A percentile compares a stretch with the other conserved stretches of the same genome.
Evolutionary conservation across 495 filamentous ascomycete genomes (phyloP).

Genomic region (Trichoderma orchidacearum): DNA sequence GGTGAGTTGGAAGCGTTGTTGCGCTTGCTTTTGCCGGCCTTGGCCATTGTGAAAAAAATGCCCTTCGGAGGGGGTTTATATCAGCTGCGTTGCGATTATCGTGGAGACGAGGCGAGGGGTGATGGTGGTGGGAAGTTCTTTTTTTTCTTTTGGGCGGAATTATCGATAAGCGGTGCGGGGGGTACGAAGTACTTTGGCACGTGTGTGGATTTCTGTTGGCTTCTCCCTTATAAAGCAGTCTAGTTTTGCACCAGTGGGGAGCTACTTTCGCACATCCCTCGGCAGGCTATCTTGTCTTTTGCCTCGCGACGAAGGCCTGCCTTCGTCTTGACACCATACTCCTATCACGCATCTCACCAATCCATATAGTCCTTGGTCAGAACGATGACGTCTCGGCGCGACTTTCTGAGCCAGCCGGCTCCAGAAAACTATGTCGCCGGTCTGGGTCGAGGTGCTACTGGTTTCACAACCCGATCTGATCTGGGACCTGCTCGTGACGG

Average conservation of each 20-base stretch:
- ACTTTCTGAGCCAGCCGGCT: constrained; percentile 82
- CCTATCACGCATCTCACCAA: not conserved
- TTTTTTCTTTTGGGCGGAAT: not conserved
- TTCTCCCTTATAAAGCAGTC: not conserved
- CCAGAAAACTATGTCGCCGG: constrained; percentile 98
- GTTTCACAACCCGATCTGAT: constrained; percentile 96
- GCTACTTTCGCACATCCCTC: not conserved
- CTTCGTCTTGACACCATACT: not conserved
- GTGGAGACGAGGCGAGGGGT: not conserved
- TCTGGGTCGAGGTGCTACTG: constrained; percentile 92
- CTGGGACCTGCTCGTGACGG: constrained; percentile 92
- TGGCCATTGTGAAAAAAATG: constrained; percentile 32
- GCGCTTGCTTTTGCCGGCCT: constrained; percentile 48
- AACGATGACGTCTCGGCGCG: constrained; percentile 65
- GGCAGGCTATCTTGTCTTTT: not conserved
- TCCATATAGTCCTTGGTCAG: not conserved
- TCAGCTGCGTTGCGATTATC: not conserved
- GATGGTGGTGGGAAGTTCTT: not conserved
- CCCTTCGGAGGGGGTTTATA: not conserved
- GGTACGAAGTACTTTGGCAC: not conserved
- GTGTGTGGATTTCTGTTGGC: not conserved
- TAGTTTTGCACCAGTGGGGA: not conserved
- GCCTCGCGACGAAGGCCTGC: not conserved
- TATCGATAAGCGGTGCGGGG: constrained; percentile 1
- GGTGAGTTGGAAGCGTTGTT: constrained; percentile 34